Evolutionary conservation across 1,284 basidiomycete species (phyloP), one percentile per base, ranked within the genome.

Genomic region (Trichosporon inkin): DNA sequence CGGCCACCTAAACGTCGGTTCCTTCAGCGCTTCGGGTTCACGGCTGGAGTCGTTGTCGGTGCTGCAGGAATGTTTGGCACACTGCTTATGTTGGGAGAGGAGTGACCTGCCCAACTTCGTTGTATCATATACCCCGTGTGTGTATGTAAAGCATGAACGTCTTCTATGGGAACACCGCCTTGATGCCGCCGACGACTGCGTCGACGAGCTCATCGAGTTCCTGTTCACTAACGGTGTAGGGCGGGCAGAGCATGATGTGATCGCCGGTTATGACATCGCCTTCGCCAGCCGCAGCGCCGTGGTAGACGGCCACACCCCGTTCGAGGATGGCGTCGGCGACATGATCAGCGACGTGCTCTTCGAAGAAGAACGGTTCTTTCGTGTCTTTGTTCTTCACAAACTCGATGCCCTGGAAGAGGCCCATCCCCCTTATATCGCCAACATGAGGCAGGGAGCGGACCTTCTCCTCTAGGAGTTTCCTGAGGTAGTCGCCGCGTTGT

Each of bases 381-480:
- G 61, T 67, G 7, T 38, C n/a, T 37, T 63, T 64, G 56, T 71
- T 62, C 22, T 24, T 35, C 20, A 75, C 77, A 67, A 91, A 90
- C 73, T 93, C 90, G 61, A 92, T 78, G 13, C 81, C 88, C 85
- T 87, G 90, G 80, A 92, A 90, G 32, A 85, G 83, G 11, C 90
- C 90, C 22, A 84, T 84, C 17, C 91, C 71, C 19, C 71, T 66
- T 20, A 69, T 64, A 19, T 71, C 63, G 38, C 68, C 71, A 17
- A 71, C 70, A 40, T 69, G 56, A 13, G 61, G 63, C 35, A 58
- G 58, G 2, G 54, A 56, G 3, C 55, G 40, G n/a, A 66, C 60
- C 4, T 22, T 32, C 89, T 47, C 89, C 84, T 60, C 89, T 83
- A 73, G 90, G 86, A 86, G 81, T 55, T 65, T 71, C 73, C 81